Evolutionary conservation across 192 early-diverging fungal species (phyloP), one percentile per base, ranked within the genome.

Genomic region (Phycomyces nitens): DNA sequence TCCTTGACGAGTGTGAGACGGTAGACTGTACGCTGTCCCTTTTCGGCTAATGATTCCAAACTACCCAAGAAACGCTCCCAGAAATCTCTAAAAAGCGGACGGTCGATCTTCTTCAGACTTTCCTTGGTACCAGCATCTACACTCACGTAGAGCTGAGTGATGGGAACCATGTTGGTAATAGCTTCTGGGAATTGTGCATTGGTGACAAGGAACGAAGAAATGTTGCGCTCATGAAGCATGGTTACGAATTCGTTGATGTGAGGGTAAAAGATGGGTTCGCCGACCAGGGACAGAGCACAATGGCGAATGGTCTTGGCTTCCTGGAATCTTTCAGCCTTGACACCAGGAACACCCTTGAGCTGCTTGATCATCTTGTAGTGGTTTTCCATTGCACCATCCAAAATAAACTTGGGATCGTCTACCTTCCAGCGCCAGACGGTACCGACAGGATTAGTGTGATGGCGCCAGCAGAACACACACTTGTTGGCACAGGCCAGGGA

Each of bases 41-140:
- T 90, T 57, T 84, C 74, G 9, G 80, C 77, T 12, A 90, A 67
- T 6, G 73, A 72, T 64, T 87, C 84, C 56, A 90, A 60, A 76
- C 84, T 82, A 39, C 67, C 80, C 47, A 87, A 64, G 73, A 85
- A 88, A 1, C 89, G 77, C 70, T 90, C 89, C 89, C 89, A 90
- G 70, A 86, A 90, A 68, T 90, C 89, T 39, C 77, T 73, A 73
- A 90, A 90, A 62, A 90, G 53, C 11, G 89, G 89, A 4, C 87
- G 80, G 69, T 90, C 89, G 53, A 90, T 84, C 59, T 86, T 87
- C 69, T 90, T 89, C 34, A 90, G 71, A 14, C 77, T 77, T 52
- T 90, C 89, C 64, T 90, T 90, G 47, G 83, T 90, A 8, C 81
- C 80, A n/a, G 87, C 89, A 71, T 90, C 89, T 5, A 90, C 83